These are phyloP conservation scores for Cucurbita maxima DNA, from an alignment of 306 rosid genomes.

Conservation along the genomic window DNA sequence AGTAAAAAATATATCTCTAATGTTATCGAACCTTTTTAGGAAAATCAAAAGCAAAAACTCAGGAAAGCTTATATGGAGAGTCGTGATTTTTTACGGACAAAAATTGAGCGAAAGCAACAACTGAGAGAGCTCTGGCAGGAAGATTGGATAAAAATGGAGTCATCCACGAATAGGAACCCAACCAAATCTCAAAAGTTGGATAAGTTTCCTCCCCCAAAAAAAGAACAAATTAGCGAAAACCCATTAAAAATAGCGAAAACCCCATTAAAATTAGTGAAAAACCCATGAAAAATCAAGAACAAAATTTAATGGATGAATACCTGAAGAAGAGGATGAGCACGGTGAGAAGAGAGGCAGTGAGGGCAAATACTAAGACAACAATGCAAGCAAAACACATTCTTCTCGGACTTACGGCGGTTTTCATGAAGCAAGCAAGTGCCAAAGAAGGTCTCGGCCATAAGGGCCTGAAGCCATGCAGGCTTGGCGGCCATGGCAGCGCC, in stretches of 20 bases:
- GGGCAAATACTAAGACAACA: slow-evolving; percentile 88
- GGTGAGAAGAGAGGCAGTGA: slow-evolving; percentile 51
- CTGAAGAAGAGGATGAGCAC: slow-evolving; percentile 8
- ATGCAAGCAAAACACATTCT: slow-evolving; percentile 83
- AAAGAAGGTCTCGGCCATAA: slow-evolving; percentile 89
- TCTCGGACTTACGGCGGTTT: slow-evolving; percentile 80
- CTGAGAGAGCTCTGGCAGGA: slow-evolving; percentile 51
- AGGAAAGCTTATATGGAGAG: too few species aligned
- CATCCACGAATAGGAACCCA: slow-evolving; percentile 52
- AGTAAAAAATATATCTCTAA: too few species aligned
- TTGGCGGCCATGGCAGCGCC: slow-evolving; percentile 9
- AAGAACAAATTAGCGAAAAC: not conserved
- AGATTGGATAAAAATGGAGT: slow-evolving; percentile 49
- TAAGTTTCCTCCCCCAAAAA: not conserved
- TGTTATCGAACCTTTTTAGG: too few species aligned
- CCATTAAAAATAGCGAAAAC: not conserved
- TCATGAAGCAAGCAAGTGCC: slow-evolving; percentile 82
- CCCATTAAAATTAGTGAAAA: not conserved
- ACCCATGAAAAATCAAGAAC: too few species aligned
- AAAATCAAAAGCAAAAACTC: too few species aligned
- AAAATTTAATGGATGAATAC: not conserved
- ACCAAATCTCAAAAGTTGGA: slow-evolving; percentile 45
- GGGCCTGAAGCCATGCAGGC: slow-evolving; percentile 86
- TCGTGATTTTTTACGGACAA: too few species aligned
- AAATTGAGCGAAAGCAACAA: slow-evolving; percentile 59